Conservation (phyloP, 2,329 filamentous ascomycete genomes). For the Fusarium torulosum region DNA sequence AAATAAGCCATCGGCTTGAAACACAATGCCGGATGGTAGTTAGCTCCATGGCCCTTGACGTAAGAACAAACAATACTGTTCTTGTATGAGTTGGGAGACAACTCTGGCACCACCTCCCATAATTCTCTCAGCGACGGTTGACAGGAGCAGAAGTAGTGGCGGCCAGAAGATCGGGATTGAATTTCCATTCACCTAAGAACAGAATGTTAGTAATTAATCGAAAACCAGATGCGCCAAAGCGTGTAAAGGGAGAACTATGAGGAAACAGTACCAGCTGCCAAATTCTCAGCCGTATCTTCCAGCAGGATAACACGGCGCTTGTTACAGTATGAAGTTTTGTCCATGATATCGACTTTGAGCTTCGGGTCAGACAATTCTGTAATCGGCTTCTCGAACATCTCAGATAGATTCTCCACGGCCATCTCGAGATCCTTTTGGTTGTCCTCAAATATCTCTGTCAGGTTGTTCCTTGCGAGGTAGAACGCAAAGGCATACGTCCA, state of each 20-base stretch:
- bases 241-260: neutral
- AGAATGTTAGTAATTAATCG: constrained; percentile 43
- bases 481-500: constrained; percentile 99
- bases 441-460: constrained; percentile 97
- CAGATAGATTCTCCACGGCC: constrained; percentile 95
- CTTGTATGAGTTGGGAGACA: neutral
- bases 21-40: neutral
- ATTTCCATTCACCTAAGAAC: constrained; percentile 60
- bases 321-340: constrained; percentile 98
- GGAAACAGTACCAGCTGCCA: constrained; percentile 77
- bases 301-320: constrained; percentile 90
- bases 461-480: constrained; percentile 94
- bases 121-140: constrained; percentile 35
- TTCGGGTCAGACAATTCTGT: constrained; percentile 86
- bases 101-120: neutral
- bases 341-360: constrained; percentile 97
- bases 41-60: neutral
- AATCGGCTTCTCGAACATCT: constrained; percentile 99
- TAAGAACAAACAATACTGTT: neutral
- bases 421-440: constrained; percentile 98
- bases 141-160: constrained; percentile 41
- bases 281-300: constrained; percentile 91
- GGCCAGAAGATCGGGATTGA: constrained; percentile 53
- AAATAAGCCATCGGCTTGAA: constrained; percentile 4
- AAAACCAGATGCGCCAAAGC: neutral